A percentile compares a stretch with the other conserved stretches of the same genome.
Evolutionary conservation across 176 grass and related monocot genomes (phyloP).

Genomic region (Rhynchospora tenuis): DNA sequence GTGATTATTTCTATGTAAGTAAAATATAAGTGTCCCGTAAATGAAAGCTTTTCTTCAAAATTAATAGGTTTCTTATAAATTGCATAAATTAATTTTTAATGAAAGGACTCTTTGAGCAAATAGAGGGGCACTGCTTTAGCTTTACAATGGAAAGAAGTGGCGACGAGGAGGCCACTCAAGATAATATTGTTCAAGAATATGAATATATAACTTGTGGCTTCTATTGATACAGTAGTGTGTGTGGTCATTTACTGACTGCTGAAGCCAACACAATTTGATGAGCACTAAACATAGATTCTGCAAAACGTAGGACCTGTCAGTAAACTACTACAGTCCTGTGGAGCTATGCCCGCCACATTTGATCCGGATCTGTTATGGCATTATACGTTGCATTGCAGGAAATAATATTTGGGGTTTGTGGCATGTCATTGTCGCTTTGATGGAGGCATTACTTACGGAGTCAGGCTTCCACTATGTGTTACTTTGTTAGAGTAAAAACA

Average conservation of each 20-base stretch:
- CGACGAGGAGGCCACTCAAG: not conserved
- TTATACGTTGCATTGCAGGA: not conserved
- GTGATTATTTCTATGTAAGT: not conserved
- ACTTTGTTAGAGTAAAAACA: not conserved
- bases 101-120: not conserved
- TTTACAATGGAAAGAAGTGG: not conserved
- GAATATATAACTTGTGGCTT: not conserved
- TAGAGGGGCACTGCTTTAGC: not conserved
- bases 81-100: not conserved
- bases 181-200: not conserved
- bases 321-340: not conserved
- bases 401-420: constrained; percentile 10
- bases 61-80: not conserved
- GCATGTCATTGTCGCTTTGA: constrained; percentile 19
- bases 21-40: not conserved
- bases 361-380: not conserved
- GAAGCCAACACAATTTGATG: not conserved
- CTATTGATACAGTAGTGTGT: not conserved
- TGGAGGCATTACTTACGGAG: constrained; percentile 11
- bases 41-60: not conserved
- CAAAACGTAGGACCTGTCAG: not conserved
- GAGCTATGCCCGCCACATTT: not conserved
- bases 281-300: not conserved
- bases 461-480: not conserved
- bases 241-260: not conserved